phyloP scores from a whole-genome alignment of 805 yeast species.

The Yamadazyma akitaensis region DNA sequence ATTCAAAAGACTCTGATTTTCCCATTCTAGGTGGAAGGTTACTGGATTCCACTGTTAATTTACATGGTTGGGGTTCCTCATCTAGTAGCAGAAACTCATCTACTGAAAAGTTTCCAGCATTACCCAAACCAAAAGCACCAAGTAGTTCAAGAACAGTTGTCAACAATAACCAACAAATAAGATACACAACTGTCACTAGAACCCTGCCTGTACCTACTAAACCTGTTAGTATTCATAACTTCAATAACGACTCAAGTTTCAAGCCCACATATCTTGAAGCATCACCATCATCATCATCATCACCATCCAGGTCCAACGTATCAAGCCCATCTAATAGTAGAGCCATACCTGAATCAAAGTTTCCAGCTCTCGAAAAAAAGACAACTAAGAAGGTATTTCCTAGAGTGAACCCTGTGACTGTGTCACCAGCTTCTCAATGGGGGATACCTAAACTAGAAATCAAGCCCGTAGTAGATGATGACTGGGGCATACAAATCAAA shows the following conservation, averaged over 20 bases:
- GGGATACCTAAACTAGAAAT: constrained; percentile 11
- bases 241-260: constrained; percentile 21
- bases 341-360: constrained; percentile 21
- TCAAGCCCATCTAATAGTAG: constrained; percentile 18
- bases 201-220: constrained; percentile 2
- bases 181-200: constrained; percentile 33
- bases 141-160: constrained; percentile 11
- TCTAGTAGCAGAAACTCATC: constrained; percentile 12
- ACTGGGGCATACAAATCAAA: constrained; percentile 13
- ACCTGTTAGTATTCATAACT: constrained; percentile 12
- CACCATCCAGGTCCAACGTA: constrained; percentile 16
- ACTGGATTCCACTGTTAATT: constrained; percentile 8
- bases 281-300: constrained; percentile 17
- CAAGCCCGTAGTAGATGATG: constrained; percentile 4
- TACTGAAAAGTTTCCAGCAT: constrained; percentile 32
- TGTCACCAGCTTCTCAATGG: constrained; percentile 20
- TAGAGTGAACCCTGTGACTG: constrained; percentile 49
- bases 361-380: constrained; percentile 50
- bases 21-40: constrained; percentile 44
- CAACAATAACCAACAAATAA: constrained; percentile 24
- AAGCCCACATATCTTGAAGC: constrained; percentile 32
- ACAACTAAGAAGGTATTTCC: constrained; percentile 42
- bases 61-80: constrained; percentile 25
- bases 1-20: constrained; percentile 25
- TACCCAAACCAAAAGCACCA: constrained; percentile 24